Conservation (phyloP, 1,139 yeast species). For the Williopsis jadinii region DNA sequence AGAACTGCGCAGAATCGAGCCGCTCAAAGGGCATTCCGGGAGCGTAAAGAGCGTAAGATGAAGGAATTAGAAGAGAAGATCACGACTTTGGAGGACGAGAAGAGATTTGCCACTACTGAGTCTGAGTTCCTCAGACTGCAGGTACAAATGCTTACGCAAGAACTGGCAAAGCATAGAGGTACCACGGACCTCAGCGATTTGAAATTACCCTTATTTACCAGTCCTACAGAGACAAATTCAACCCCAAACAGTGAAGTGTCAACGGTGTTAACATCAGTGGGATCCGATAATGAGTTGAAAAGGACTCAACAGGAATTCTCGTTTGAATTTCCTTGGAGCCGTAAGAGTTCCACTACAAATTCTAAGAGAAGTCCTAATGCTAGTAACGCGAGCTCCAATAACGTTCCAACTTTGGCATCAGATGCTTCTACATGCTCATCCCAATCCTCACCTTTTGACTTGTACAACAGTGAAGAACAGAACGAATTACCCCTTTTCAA, state of each 20-base stretch:
- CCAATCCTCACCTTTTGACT: constrained; percentile 20
- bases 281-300: constrained; percentile 5
- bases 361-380: neutral
- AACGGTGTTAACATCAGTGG: constrained; percentile 11
- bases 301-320: constrained; percentile 21
- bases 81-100: constrained; percentile 59
- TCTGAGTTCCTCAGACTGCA: constrained; percentile 69
- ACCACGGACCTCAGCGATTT: constrained; percentile 32
- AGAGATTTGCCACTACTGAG: constrained; percentile 57
- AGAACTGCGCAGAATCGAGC: constrained; percentile 96
- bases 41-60: constrained; percentile 84
- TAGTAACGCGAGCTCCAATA: constrained; percentile 2
- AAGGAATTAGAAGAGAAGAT: constrained; percentile 82
- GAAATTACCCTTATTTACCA: constrained; percentile 9
- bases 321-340: constrained; percentile 37
- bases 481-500: constrained; percentile 17
- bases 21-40: constrained; percentile 95
- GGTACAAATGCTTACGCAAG: constrained; percentile 66
- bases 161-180: constrained; percentile 60
- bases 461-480: constrained; percentile 16
- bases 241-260: constrained; percentile 3
- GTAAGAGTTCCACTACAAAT: constrained; percentile 12
- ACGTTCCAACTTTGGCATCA: constrained; percentile 22
- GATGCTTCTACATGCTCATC: constrained; percentile 19
- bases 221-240: neutral